These are phyloP conservation scores for Penicillium sp. DNA, from an alignment of 2,329 filamentous ascomycete species.

Conservation along the genomic window DNA sequence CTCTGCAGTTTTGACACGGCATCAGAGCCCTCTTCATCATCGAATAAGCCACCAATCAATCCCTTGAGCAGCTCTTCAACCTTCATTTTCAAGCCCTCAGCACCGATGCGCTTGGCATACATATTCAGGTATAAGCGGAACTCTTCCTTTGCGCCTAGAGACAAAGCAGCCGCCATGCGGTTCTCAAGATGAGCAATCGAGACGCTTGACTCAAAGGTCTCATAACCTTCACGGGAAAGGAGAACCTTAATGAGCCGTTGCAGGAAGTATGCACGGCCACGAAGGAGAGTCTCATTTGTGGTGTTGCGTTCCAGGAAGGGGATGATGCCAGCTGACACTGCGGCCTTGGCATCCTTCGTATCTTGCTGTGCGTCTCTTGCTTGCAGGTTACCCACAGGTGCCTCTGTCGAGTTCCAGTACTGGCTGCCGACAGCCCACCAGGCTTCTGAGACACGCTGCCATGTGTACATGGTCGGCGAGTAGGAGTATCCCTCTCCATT, in stretches of 20 bases:
- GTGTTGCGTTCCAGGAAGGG: constrained; percentile 92
- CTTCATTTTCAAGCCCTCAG: constrained; percentile 82
- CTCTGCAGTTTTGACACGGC: constrained; percentile 24
- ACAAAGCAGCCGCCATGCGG: constrained; percentile 82
- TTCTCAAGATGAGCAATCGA: constrained; percentile 96
- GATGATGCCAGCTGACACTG: constrained; percentile 86
- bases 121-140: constrained; percentile 95
- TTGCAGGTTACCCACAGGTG: constrained; percentile 77
- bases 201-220: constrained; percentile 85
- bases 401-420: constrained; percentile 98
- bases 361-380: constrained; percentile 66
- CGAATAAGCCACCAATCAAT: constrained; percentile 69
- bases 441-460: constrained; percentile 92
- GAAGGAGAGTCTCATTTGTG: constrained; percentile 86
- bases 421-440: constrained; percentile 99
- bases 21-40: constrained; percentile 57
- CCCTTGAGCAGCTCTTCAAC: constrained; percentile 88
- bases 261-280: constrained; percentile 86
- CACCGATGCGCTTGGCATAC: constrained; percentile 94
- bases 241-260: constrained; percentile 89
- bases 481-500: constrained; percentile 96
- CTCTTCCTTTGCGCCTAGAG: constrained; percentile 83
- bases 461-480: constrained; percentile 78
- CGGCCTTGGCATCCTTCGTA: constrained; percentile 47
- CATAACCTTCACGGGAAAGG: constrained; percentile 84